Base-by-base conservation (phyloP, 495 filamentous ascomycete genomes). In the Rostrohypoxylon terebratum region DNA sequence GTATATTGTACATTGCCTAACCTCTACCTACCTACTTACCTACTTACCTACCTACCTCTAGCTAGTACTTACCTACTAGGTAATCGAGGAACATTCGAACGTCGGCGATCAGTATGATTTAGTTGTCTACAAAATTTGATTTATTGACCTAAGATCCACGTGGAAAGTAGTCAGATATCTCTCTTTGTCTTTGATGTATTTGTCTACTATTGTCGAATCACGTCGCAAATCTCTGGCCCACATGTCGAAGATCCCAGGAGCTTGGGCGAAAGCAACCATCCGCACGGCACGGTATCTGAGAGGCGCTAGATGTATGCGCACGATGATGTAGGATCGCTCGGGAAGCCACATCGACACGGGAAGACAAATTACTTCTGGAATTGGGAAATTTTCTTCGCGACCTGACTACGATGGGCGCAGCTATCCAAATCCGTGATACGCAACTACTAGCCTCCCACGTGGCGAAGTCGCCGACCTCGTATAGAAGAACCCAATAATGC, bases 401-500 rank as follows among this genome's bases (percentile, higher is more conserved):
- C 14, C 47, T 63, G 23, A 36, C 47, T 6, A 21, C 21, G 44
- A 18, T 16, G 51, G 34, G 51, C 38, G 28, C 54, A 38, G 65
- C 60, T 66, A 73, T 68, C 61, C 65, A 69, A 68, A 69, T 36
- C 31, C 65, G 70, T 73, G 65, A 68, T 62, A 73, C 70, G 66
- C 45, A 51, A 42, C n/a, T 53, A 68, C 44, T 55, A 25, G 20
- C 13, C 57, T 66, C 59, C 70, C 70, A 73, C 70, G 70, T 73
- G 70, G 70, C 40, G 54, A 69, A 65, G 70, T 73, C 70, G 70
- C 70, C 70, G 70, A 73, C 66, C 70, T 69, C 65, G 55, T 73
- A 68, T 53, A 73, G 60, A 61, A 54, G 48, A 65, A 61, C 59
- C 40, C 60, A 73, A 73, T 73, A 73, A 68, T 73, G 60, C 53